Evolutionary conservation across 129 eudicot species (phyloP).

Genomic region (Daucus carota): DH1_v3.0 NC_030384.2:43970001-43970500

Average conservation of each 20-base stretch:
- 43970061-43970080: constrained; percentile 2
- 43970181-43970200: background rate
- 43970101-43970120: constrained; percentile 94
- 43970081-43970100: constrained; percentile 87
- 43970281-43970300: constrained; percentile 90
- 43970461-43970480: constrained; percentile 22
- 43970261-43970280: constrained; percentile 34
- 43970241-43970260: background rate
- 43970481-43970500: constrained; percentile 21
- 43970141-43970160: constrained; percentile 82
- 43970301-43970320: constrained; percentile 77
- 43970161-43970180: constrained; percentile 44
- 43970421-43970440: background rate
- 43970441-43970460: constrained; percentile 11
- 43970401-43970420: constrained; percentile 18
- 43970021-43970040: background rate
- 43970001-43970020: background rate
- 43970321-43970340: constrained; percentile 80
- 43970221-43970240: background rate
- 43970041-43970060: background rate
- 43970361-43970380: constrained; percentile 9
- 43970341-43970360: constrained; percentile 31
- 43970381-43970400: background rate
- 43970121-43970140: constrained; percentile 92
- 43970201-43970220: too few species aligned